Evolutionary conservation across 306 rosid genomes (phyloP).

Genomic region (Lathyrus aphaca): DNA sequence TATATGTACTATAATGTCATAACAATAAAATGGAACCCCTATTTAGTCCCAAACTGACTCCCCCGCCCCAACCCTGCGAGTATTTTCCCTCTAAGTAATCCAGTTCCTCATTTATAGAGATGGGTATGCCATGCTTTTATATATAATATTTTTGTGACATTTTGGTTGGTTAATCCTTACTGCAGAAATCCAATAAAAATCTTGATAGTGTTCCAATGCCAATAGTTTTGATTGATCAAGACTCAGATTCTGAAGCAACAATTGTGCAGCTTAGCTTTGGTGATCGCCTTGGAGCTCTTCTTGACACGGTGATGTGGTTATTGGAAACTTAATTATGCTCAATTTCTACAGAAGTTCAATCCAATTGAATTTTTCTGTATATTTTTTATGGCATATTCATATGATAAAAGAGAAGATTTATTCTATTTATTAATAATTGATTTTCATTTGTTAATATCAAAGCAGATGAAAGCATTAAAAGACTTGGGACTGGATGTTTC

Average conservation of each 20-base stretch:
- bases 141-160: conserved; percentile 6
- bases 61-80: too few relatives aligned
- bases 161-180: conserved; percentile 39
- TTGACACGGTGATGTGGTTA: conserved; percentile 77
- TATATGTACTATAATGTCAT: too few relatives aligned
- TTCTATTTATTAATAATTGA: conserved; percentile 20
- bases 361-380: conserved; percentile 19
- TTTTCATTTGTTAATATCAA: conserved; percentile 38
- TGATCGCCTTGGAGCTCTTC: conserved; percentile 97
- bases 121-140: conserved; percentile 26
- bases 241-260: conserved; percentile 82
- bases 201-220: conserved; percentile 73
- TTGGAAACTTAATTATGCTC: conserved; percentile 36
- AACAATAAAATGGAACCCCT: too few relatives aligned
- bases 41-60: too few relatives aligned
- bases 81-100: too few relatives aligned
- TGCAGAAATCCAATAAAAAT: conserved; percentile 63
- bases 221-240: conserved; percentile 82
- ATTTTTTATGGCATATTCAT: not conserved
- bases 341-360: conserved; percentile 4
- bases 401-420: too few relatives aligned
- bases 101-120: conserved; percentile 21
- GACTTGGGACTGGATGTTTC: conserved; percentile 90
- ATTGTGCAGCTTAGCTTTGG: conserved; percentile 93
- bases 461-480: conserved; percentile 85